Evolutionary conservation across 2,329 filamentous ascomycete species (phyloP).

Genomic region (Davidsoniella australis): DNA sequence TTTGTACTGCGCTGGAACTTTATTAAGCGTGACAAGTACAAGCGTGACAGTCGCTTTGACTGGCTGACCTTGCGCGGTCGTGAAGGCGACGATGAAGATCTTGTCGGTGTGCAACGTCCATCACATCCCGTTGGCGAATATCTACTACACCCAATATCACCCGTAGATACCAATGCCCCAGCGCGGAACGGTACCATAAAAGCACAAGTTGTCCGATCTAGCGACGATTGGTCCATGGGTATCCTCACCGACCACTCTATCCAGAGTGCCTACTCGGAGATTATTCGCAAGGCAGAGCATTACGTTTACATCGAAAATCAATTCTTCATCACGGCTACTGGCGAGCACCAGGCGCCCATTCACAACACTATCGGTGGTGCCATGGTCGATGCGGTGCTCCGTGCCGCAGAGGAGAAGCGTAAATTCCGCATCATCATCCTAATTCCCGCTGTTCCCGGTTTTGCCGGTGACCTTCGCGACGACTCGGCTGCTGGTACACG

Average conservation of each 20-base stretch:
- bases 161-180: slow-evolving; percentile 47
- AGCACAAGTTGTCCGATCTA: slow-evolving; percentile 78
- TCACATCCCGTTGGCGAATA: slow-evolving; percentile 83
- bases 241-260: slow-evolving; percentile 74
- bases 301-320: slow-evolving; percentile 98
- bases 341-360: slow-evolving; percentile 69
- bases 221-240: slow-evolving; percentile 83
- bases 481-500: slow-evolving; percentile 71
- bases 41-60: slow-evolving; percentile 66
- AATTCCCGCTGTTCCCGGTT: slow-evolving; percentile 83
- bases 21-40: slow-evolving; percentile 93
- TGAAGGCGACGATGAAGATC: slow-evolving; percentile 61
- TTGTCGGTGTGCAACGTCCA: slow-evolving; percentile 75
- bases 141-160: slow-evolving; percentile 57
- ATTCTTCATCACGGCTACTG: slow-evolving; percentile 93
- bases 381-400: slow-evolving; percentile 79
- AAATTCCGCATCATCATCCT: slow-evolving; percentile 85
- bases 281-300: slow-evolving; percentile 77
- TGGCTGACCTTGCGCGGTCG: slow-evolving; percentile 71
- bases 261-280: slow-evolving; percentile 69
- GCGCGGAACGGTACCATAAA: slow-evolving; percentile 55
- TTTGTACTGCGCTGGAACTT: slow-evolving; percentile 95
- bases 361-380: slow-evolving; percentile 75
- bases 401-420: slow-evolving; percentile 61
- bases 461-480: slow-evolving; percentile 76